phyloP scores from a whole-genome alignment of 225 moss, liverwort and hornwort species.

The Asterella californica region DNA sequence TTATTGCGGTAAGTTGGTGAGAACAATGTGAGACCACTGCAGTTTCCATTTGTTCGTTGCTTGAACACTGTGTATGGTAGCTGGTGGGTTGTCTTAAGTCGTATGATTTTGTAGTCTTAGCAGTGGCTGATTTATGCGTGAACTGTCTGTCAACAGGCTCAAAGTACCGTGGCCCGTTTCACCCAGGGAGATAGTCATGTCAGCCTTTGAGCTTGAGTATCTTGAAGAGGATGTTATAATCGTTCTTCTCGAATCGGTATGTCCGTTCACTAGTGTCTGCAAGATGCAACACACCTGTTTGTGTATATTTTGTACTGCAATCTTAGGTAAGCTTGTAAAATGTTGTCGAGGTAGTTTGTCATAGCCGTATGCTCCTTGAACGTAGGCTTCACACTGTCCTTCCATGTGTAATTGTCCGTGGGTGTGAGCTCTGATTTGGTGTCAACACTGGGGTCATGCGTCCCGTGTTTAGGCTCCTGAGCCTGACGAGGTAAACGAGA shows the following conservation, averaged over 20 bases:
- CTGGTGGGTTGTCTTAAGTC: not conserved
- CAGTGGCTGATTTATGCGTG: not conserved
- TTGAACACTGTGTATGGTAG: not conserved
- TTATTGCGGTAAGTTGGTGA: conserved; percentile 52
- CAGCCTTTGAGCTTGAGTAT: conserved; percentile 79
- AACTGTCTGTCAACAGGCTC: conserved; percentile 47
- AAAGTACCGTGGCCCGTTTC: conserved; percentile 97
- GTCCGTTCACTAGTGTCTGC: not conserved
- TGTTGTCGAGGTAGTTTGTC: not conserved
- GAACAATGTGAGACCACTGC: not conserved
- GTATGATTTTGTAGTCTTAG: not conserved
- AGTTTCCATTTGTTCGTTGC: not conserved
- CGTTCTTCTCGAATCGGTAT: conserved; percentile 73
- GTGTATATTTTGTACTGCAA: not conserved
- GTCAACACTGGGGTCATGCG: not conserved
- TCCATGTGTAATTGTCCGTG: not conserved
- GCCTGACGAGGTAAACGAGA: conserved; percentile 51
- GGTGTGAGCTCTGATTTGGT: not conserved
- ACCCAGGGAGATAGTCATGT: conserved; percentile 84
- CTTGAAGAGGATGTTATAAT: conserved; percentile 76
- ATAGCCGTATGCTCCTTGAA: not conserved
- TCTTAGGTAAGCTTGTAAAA: not conserved
- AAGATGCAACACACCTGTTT: not conserved
- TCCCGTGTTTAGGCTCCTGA: conserved; percentile 59
- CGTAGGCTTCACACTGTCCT: not conserved